Evolutionary conservation across 2,329 filamentous ascomycete species (phyloP), one percentile per base, ranked within the genome.

Genomic region (Aureobasidium vineae): DNA sequence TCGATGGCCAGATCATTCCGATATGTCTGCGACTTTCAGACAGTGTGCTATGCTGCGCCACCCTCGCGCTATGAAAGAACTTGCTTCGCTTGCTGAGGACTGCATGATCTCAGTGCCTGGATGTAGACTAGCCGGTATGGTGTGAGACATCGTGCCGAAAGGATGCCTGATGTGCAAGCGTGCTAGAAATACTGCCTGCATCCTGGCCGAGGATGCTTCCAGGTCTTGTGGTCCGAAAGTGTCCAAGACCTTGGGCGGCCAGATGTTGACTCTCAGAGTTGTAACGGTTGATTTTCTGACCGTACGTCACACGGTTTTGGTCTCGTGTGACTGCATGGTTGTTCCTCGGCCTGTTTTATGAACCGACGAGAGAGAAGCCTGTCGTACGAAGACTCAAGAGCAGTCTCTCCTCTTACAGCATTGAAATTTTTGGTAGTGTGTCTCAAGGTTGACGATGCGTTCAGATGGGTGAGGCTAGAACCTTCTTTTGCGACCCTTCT

Each of bases 391-490:
- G 7, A 45, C 8, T 21, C n/a, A n/a, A n/a, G n/a, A n/a, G n/a
- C 8, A n/a, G 41, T 21, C 19, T 11, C 11, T 10, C 41, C 21
- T 7, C 41, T 5, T 10, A 4, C 41, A 50, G 26, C 23, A 50
- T 26, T 4, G 7, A 7, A n/a, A n/a, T n/a, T n/a, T n/a, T n/a
- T n/a, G n/a, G 10, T 19, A 50, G 3, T 16, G n/a, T 54, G 15
- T 38, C 19, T 38, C 3, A 2, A 53, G 16, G 28, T 3, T 47
- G 10, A 15, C 3, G 43, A 40, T 8, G 38, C 15, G 26, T 10
- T 65, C 50, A 65, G 19, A 56, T 52, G n/a, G 61, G 61, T 50
- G 38, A 45, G 26, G 49, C 31, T 0, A 65, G 50, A n/a, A 47
- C 38, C 26, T 54, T 65, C 16, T 47, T n/a, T 16, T 65, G 36